Conservation (phyloP, 805 yeast species). For the Ogataea nitratoaversa region DNA sequence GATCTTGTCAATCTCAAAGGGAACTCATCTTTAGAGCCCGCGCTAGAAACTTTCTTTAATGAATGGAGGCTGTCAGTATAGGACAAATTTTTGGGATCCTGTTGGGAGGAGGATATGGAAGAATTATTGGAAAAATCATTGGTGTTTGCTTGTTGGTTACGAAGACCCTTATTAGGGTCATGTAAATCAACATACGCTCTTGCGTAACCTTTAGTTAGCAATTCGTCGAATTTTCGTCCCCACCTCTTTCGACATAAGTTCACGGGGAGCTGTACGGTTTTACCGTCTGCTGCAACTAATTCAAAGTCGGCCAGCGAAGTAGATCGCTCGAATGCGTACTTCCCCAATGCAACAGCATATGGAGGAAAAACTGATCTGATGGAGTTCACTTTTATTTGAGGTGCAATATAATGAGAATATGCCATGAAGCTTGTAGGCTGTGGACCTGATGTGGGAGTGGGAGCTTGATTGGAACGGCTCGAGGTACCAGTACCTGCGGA, state of each 20-base stretch:
- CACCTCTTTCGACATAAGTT: constrained; percentile 65
- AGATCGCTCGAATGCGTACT: constrained; percentile 68
- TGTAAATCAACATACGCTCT: constrained; percentile 40
- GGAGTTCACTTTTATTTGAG: constrained; percentile 61
- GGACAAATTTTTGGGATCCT: constrained; percentile 5
- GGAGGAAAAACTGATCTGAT: constrained; percentile 70
- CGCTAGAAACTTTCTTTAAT: constrained; percentile 4
- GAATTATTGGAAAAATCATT: neutral
- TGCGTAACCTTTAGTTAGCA: constrained; percentile 62
- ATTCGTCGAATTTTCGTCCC: constrained; percentile 66
- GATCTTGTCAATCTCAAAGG: constrained; percentile 4
- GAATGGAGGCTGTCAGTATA: constrained; percentile 10
- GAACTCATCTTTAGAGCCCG: constrained; percentile 13
- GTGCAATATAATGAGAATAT: constrained; percentile 73
- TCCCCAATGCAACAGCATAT: constrained; percentile 72
- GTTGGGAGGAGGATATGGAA: neutral
- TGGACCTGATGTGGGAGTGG: neutral
- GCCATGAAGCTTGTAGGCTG: constrained; percentile 48
- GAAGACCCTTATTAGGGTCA: constrained; percentile 4
- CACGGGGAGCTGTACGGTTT: constrained; percentile 58
- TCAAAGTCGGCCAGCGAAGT: constrained; percentile 66
- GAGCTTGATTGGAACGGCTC: neutral
- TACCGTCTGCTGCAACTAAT: constrained; percentile 66
- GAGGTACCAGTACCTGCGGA: too few species aligned
- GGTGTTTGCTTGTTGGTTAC: neutral